These are phyloP conservation scores for Ophiostoma tasmaniense DNA, from an alignment of 2,329 filamentous ascomycete species.

Conservation along the genomic window DNA sequence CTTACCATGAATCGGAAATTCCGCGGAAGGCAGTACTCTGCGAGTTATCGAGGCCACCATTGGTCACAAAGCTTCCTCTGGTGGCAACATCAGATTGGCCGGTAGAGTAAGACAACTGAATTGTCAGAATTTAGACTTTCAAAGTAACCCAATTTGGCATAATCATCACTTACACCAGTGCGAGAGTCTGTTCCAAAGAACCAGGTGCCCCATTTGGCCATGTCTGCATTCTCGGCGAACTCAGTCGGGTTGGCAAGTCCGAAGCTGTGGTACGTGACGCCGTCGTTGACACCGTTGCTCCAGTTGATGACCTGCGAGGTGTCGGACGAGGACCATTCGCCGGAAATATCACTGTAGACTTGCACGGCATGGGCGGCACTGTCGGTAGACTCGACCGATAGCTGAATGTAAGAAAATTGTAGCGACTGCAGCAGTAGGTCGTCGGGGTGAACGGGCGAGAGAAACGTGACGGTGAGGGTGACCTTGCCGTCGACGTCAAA, in stretches of 20 bases:
- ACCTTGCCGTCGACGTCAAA: constrained; percentile 55
- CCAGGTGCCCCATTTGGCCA: constrained; percentile 73
- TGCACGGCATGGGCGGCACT: constrained; percentile 55
- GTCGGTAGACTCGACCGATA: constrained; percentile 55
- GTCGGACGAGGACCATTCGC: constrained; percentile 65
- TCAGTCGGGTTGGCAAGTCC: constrained; percentile 50
- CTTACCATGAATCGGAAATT: constrained; percentile 52
- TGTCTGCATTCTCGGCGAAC: constrained; percentile 60
- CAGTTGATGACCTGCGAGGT: constrained; percentile 48
- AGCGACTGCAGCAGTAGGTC: constrained; percentile 61
- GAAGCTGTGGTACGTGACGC: constrained; percentile 57
- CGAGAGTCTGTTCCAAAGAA: constrained; percentile 61
- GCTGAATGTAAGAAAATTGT: constrained; percentile 61
- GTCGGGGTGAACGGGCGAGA: constrained; percentile 59
- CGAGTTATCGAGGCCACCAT: constrained; percentile 53
- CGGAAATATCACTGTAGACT: constrained; percentile 64
- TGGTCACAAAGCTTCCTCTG: constrained; percentile 55
- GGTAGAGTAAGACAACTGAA: constrained; percentile 57
- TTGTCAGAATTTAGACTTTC: background rate
- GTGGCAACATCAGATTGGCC: constrained; percentile 55
- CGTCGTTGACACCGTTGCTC: constrained; percentile 44
- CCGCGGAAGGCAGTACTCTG: constrained; percentile 57
- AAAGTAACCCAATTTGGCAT: background rate
- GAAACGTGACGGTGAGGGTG: constrained; percentile 58
- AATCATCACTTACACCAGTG: constrained; percentile 31